A percentile compares a stretch with the other conserved stretches of the same genome.
Conservation (phyloP, 148 eudicot genomes). For the Limonium bicolor region DNA sequence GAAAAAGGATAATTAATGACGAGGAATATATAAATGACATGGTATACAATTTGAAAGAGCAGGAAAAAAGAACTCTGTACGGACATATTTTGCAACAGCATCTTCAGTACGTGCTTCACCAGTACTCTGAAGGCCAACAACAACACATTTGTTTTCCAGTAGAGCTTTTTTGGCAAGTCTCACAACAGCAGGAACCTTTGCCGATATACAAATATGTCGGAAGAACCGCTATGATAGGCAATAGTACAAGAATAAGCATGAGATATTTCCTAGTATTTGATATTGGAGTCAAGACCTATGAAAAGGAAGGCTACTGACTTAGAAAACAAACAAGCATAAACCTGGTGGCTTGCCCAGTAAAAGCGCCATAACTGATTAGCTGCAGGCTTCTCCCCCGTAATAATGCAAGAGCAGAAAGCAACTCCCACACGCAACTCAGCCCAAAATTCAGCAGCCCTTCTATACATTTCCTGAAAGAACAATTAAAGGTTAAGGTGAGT, state of each 20-base stretch:
- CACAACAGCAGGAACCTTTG: slow-evolving; percentile 86
- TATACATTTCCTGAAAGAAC: slow-evolving; percentile 60
- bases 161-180: slow-evolving; percentile 68
- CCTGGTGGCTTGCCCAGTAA: slow-evolving; percentile 99
- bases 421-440: slow-evolving; percentile 80
- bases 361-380: slow-evolving; percentile 87
- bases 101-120: slow-evolving; percentile 99
- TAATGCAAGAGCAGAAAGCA: slow-evolving; percentile 45
- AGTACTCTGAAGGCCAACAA: slow-evolving; percentile 93
- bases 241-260: slow-evolving; percentile 7
- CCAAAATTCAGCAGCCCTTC: slow-evolving; percentile 94
- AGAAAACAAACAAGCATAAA: slow-evolving; percentile 7
- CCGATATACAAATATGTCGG: slow-evolving; percentile 96
- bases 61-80: slow-evolving; percentile 8
- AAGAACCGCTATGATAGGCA: slow-evolving; percentile 70
- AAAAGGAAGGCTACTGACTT: too few relatives aligned
- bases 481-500: not conserved
- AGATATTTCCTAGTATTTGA: not conserved
- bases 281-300: too few relatives aligned
- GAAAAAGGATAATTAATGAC: not conserved
- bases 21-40: not conserved
- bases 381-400: slow-evolving; percentile 50
- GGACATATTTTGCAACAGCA: slow-evolving; percentile 89
- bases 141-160: slow-evolving; percentile 62
- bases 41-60: too few relatives aligned